Base-by-base conservation (phyloP, 805 yeast species). In the Candida maltosa region DNA sequence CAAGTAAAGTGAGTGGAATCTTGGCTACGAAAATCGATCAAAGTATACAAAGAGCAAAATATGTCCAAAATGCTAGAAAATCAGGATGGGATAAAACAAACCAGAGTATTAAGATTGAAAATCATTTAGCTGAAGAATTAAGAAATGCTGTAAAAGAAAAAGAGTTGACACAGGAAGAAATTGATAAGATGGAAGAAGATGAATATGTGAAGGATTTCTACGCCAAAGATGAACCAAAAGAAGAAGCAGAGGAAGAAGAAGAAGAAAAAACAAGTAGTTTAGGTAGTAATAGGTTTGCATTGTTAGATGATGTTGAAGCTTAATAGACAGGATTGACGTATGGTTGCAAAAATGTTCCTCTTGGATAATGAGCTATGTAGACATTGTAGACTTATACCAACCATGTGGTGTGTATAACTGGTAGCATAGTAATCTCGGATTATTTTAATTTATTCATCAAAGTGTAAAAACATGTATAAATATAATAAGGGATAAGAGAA, bases 21-120 rank as follows among this genome's bases (percentile, higher is more conserved):
- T 61, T 82, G 34, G 70, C 76, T 14, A 70, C 74, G 29, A 83
- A 82, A 52, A 80, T 83, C 26, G 75, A 75, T 44, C 78, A 76
- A 46, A 78, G 87, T 44, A 73, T 80, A 18, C 70, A 71, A 31
- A 72, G 87, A 50, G 80, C 86, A 16, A 79, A 69, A 47, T 74
- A 65, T 45, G 78, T 83, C 19, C 82, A 76, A 47, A 62, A 56
- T 15, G 68, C 82, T 8, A 70, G 93, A 56, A 83, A 81, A 54
- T 62, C 85, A 0, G 81, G 77, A 11, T 83, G 91, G 93, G 88
- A 82, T 32, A 62, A 69, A 29, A 80, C 81, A 36, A 83, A 82
- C 51, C 64, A 72, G 39, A 32, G 33, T 29, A 35, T 35, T 16
- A 26, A 18, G 5, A 29, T 38, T 11, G 26, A 47, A 27, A 37